Percentiles rank a stretch among this genome's conserved stretches.
Evolutionary conservation across 2,329 filamentous ascomycete species (phyloP).

Genomic region (Fusarium domesticum): DNA sequence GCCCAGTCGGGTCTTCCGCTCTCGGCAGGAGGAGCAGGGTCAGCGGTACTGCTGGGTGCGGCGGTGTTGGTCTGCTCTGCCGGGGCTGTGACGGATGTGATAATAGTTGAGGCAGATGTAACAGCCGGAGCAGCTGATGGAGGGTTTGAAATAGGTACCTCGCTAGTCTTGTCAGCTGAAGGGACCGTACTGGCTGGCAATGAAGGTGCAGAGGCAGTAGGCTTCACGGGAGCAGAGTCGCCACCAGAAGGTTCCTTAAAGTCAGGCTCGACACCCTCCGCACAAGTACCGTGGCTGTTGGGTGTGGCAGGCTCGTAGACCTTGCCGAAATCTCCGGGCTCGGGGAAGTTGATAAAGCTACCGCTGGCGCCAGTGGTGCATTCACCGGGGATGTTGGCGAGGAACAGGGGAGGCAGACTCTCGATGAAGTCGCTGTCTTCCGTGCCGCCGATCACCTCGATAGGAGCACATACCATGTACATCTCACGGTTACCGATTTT

Average conservation of each 20-base stretch:
- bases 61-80: not conserved
- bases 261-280: conserved; percentile 15
- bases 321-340: conserved; percentile 25
- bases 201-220: not conserved
- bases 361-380: conserved; percentile 20
- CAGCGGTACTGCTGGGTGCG: not conserved
- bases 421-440: conserved; percentile 24
- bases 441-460: conserved; percentile 53
- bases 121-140: not conserved
- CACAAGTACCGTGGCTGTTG: conserved; percentile 15
- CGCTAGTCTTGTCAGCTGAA: not conserved
- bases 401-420: conserved; percentile 20
- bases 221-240: conserved; percentile 3
- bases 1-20: conserved; percentile 14
- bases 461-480: conserved; percentile 81
- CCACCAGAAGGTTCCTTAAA: conserved; percentile 19
- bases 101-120: not conserved
- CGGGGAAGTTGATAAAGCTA: conserved; percentile 24
- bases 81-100: not conserved
- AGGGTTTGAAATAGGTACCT: not conserved
- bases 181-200: conserved; percentile 1
- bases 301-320: conserved; percentile 15
- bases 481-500: conserved; percentile 74
- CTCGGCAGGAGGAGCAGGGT: not conserved
- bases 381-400: conserved; percentile 27